Percentiles rank a stretch among this genome's conserved stretches.
phyloP scores from a whole-genome alignment of 805 yeast species.

The Torulaspora franciscae region DNA sequence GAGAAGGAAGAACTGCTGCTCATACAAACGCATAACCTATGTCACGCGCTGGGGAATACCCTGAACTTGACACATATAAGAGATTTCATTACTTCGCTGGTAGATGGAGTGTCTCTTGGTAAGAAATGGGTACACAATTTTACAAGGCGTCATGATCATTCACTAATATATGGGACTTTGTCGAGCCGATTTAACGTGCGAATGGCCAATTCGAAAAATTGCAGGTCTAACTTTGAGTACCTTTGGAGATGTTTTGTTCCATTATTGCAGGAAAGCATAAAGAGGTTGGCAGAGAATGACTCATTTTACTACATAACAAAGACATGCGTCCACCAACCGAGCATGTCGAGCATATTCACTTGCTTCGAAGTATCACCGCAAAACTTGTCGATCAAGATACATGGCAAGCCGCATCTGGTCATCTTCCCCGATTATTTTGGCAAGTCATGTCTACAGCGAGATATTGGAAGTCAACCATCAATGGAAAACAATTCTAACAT shows the following conservation, averaged over 20 bases:
- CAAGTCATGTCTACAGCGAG: conserved; percentile 10
- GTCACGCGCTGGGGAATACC: conserved; percentile 23
- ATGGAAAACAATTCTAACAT: background rate
- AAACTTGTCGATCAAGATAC: conserved; percentile 10
- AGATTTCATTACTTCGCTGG: conserved; percentile 16
- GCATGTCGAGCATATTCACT: conserved; percentile 22
- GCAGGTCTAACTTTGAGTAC: conserved; percentile 17
- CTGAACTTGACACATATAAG: conserved; percentile 22
- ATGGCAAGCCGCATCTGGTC: conserved; percentile 16
- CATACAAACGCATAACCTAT: conserved; percentile 13
- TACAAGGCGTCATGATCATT: conserved; percentile 21
- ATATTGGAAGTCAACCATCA: conserved; percentile 1
- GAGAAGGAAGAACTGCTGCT: conserved; percentile 19
- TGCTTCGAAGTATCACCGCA: conserved; percentile 18
- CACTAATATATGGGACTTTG: conserved; percentile 21
- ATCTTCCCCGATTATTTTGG: conserved; percentile 20
- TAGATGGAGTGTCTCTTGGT: conserved; percentile 19
- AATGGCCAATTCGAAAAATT: conserved; percentile 17
- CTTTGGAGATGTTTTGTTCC: conserved; percentile 23
- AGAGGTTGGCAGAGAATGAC: conserved; percentile 7
- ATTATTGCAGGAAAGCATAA: conserved; percentile 14
- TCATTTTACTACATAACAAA: conserved; percentile 21
- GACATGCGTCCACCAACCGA: conserved; percentile 16
- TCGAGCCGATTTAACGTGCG: conserved; percentile 12
- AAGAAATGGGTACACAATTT: conserved; percentile 28